phyloP scores from a whole-genome alignment of 176 grass and related monocot species.

The Thinopyrum elongatum region DNA sequence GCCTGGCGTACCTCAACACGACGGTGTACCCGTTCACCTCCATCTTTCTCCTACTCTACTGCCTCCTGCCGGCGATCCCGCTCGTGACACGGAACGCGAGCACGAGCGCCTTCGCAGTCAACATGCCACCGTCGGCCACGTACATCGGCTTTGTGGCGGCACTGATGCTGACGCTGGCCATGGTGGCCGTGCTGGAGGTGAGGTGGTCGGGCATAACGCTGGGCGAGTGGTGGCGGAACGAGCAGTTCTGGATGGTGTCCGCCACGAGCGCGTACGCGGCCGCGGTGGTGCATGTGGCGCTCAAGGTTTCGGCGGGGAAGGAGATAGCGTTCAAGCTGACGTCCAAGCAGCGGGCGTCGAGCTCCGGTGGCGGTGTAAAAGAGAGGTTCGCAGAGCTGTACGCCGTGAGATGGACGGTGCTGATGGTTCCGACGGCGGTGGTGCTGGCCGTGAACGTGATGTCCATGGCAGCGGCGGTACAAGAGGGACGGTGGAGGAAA shows the following conservation, averaged over 20 bases:
- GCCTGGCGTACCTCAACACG: constrained; percentile 36
- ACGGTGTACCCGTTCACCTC: constrained; percentile 43
- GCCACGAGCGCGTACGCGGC: constrained; percentile 33
- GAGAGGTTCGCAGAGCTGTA: constrained; percentile 21
- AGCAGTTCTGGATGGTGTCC: constrained; percentile 44
- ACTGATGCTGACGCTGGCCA: constrained; percentile 28
- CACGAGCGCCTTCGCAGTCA: background rate
- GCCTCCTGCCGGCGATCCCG: constrained; percentile 18
- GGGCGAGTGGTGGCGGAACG: constrained; percentile 33
- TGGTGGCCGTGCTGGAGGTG: constrained; percentile 25
- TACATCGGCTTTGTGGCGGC: constrained; percentile 24
- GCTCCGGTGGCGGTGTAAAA: background rate
- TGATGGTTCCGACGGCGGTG: constrained; percentile 16
- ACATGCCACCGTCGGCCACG: background rate
- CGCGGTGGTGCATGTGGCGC: constrained; percentile 32
- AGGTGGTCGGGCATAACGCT: constrained; percentile 26
- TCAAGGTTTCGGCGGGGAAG: constrained; percentile 16
- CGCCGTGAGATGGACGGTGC: constrained; percentile 28
- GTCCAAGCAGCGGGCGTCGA: background rate
- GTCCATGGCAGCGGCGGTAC: background rate
- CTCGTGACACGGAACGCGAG: background rate
- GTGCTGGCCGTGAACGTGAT: constrained; percentile 9
- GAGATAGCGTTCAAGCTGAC: constrained; percentile 31
- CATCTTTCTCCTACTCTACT: constrained; percentile 20
- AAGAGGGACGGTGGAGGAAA: background rate